Evolutionary conservation across 2,329 filamentous ascomycete genomes (phyloP), one percentile per base, ranked within the genome.

Genomic region (Coniochaeta sp.): DNA sequence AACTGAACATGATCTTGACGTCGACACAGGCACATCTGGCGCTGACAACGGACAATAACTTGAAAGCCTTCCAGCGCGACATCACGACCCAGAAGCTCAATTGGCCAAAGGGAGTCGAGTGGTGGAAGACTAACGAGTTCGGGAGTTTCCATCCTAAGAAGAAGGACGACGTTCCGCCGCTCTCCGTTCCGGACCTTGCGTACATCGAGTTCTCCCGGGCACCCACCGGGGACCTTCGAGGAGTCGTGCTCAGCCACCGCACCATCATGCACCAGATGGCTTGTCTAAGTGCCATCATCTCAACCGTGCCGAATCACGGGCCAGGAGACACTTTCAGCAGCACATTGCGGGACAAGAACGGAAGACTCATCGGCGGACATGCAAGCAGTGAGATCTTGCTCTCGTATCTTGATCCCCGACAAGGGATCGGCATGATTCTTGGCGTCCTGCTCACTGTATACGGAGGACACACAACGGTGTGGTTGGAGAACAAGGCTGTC

Each of bases 181-280:
- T 99, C 47, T 84, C 90, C 16, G 91, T 97, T 2, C 92, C 94
- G 0, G 95, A 99, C 65, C 76, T 99, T 57, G 95, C 95, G 1
- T 99, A 99, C 65, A 99, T 99, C 57, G 95, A 99, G 67, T 99
- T 99, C 63, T 96, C 92, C 3, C 81, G 91, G 49, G 94, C 94
- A 0, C 94, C 94, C 0, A 99, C 95, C 0, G 95, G 94, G 28
- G 95, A 99, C 66, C 69, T 96, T 57, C 81, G 94, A 54, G 94
- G 94, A 48, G 95, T 99, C 1, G 94, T 99, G 6, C 83, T 99
- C 63, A 96, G 91, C 68, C 94, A 99, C 69, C 83, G 95, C 47
- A 99, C 94, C 22, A 97, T 99, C 55, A 99, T 99, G 94, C 94
- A 99, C 65, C 94, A 99, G 65, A 96, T 99, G 91, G 91, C 91